Evolutionary conservation across 345 rosid genomes (phyloP).

Genomic region (Raphanus sativus): DNA sequence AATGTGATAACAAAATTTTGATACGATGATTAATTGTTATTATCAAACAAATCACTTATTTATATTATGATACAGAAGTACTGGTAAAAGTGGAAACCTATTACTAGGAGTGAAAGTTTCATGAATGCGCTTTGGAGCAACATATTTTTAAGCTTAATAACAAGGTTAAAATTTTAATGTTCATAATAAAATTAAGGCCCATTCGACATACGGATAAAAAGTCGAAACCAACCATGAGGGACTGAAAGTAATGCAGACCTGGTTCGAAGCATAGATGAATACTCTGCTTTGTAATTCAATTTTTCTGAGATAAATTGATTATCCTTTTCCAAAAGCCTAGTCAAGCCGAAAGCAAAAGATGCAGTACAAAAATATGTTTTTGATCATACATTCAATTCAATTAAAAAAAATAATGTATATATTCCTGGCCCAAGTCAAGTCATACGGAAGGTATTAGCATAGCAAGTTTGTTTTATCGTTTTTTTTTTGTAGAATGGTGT

Average conservation of each 20-base stretch:
- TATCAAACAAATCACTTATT: conserved; percentile 3
- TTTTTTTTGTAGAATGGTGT: not conserved
- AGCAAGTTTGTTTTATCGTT: too few species aligned
- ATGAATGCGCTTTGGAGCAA: not conserved
- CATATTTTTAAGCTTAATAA: not conserved
- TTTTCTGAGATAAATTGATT: not conserved
- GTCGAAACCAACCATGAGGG: not conserved
- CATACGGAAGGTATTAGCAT: not conserved
- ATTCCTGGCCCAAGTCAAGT: not conserved
- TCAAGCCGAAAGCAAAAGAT: not conserved
- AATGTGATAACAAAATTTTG: not conserved
- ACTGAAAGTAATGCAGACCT: not conserved
- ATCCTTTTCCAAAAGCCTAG: not conserved
- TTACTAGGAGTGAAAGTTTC: not conserved
- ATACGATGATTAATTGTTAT: not conserved
- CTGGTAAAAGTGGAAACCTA: not conserved
- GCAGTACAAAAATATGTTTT: not conserved
- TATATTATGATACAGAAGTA: not conserved
- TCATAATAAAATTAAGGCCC: not conserved
- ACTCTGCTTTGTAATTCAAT: not conserved
- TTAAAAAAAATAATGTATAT: too few species aligned
- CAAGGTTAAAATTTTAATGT: not conserved
- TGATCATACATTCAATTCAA: not conserved
- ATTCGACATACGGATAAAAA: not conserved
- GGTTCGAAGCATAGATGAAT: not conserved